Base-by-base conservation (phyloP, 108 stramenopile genomes). In the Conticribra weissflogii region DNA sequence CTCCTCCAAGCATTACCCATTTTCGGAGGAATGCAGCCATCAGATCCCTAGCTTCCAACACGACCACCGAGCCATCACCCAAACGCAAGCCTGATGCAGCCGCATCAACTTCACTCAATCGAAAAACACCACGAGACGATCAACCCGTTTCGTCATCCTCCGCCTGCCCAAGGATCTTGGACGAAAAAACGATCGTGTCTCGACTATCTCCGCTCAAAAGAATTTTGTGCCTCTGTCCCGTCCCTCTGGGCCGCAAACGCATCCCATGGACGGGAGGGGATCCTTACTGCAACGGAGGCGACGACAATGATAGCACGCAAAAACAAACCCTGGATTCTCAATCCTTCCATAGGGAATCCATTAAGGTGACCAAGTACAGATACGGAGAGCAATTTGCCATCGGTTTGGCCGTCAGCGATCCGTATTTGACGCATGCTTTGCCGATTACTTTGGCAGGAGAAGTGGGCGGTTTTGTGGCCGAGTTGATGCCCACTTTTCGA, bases 371-470 rank as follows among this genome's bases (percentile, higher is more conserved):
- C 0, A 69, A 69, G 21, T 59, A 59, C 57, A 46, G 58, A 50
- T 69, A 69, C 25, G 68, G 68, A 33, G 68, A 69, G 33, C 55
- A 46, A 59, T 69, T 46, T 52, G 68, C 23, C 22, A 69, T 69
- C 31, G 68, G 68, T 28, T 48, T 45, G 14, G 68, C 68, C 17
- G 50, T 69, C 14, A 69, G 58, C 33, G 68, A 69, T 59, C 29
- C 58, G 21, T 69, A 59, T 31, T 69, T 69, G 50, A 69, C 68
- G 23, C 68, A 69, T 69, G 50, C 68, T 33, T 18, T 56, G 47
- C 68, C 68, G 7, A 30, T 69, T 16, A 27, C 18, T 25, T 68
- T 56, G 55, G 41, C 32, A 30, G 55, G 47, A 9, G 46, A n/a
- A 48, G 27, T n/a, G 22, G n/a, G 46, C 23, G 5, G 62, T 5